A percentile compares a stretch with the other conserved stretches of the same genome.
Conservation (phyloP, 2,329 filamentous ascomycete species). For the Pestalotiopsis sp. region DNA sequence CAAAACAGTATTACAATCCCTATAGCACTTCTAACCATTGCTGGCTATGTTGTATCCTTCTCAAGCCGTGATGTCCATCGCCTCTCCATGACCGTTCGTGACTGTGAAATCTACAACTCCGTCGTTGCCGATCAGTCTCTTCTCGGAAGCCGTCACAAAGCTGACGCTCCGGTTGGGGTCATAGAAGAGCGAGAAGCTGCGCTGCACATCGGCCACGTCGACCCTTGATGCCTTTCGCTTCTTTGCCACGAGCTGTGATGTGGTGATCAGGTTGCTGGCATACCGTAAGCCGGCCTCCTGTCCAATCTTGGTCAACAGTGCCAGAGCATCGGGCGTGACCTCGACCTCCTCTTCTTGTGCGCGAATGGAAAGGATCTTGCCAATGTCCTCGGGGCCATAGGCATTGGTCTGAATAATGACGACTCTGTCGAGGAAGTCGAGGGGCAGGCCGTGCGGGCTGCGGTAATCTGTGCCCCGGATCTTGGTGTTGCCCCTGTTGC, state of each 20-base stretch:
- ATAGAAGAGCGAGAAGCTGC: slow-evolving; percentile 93
- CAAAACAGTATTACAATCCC: background rate
- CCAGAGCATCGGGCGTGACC: slow-evolving; percentile 84
- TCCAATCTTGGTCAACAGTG: slow-evolving; percentile 93
- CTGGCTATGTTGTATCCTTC: background rate
- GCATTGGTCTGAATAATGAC: slow-evolving; percentile 94
- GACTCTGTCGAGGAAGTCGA: slow-evolving; percentile 94
- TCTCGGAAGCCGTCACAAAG: slow-evolving; percentile 89
- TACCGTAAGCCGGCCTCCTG: slow-evolving; percentile 91
- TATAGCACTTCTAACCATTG: background rate
- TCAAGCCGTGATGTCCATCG: slow-evolving; percentile 34
- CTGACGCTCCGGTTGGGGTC: slow-evolving; percentile 86
- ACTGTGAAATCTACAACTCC: slow-evolving; percentile 75
- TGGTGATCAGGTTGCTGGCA: slow-evolving; percentile 97
- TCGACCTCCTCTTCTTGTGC: slow-evolving; percentile 97
- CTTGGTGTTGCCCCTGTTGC: slow-evolving; percentile 87
- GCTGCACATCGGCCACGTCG: slow-evolving; percentile 83
- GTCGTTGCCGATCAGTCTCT: slow-evolving; percentile 86
- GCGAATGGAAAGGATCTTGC: slow-evolving; percentile 88
- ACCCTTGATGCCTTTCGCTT: slow-evolving; percentile 88
- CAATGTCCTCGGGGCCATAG: slow-evolving; percentile 83
- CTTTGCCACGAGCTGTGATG: slow-evolving; percentile 82
- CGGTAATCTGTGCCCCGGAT: slow-evolving; percentile 94
- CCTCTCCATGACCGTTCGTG: slow-evolving; percentile 48
- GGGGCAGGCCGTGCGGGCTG: slow-evolving; percentile 88